Base-by-base conservation (phyloP, 1,284 basidiomycete species). In the Leccinum subfulvum region DNA sequence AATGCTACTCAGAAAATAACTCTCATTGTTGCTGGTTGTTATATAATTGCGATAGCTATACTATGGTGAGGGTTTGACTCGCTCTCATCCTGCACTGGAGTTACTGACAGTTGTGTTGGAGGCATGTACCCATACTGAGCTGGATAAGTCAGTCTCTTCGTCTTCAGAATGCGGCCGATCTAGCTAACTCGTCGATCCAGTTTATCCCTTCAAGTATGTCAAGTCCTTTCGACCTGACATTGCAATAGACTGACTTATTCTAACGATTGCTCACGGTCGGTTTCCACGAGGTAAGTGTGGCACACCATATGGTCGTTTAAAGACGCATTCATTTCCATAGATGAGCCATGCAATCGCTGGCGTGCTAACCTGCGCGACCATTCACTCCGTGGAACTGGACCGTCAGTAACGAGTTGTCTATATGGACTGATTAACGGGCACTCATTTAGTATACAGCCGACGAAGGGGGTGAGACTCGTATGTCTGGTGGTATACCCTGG, bases 201-300 rank as follows among this genome's bases (percentile, higher is more conserved):
- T 96, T 69, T 97, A 95, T 76, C 94, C 94, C 1, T 97, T 96
- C 86, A 95, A 95, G 89, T 92, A 80, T 75, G 87, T 75, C 57
- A 28, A 52, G 8, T 28, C 18, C 9, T 9, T 35, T 52, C 63
- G 23, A 57, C 54, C 4, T n/a, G 3, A 26, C 41, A 16, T 60
- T 57, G 18, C 26, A 30, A 44, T 60, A 35, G 57, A 58, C 60
- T 69, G 56, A 74, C 66, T 57, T 30, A 52, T 61, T 61, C 39
- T 61, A 66, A 56, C 91, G 88, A 71, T 72, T 89, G 56, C 81
- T 95, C 69, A 94, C 91, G 1, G 94, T 96, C 56, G 92, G 94
- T 56, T 93, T 95, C 77, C 94, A 96, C 77, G 94, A 96, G 80
- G 89, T 92, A 74, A 64, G 67, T 41, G 13, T 35, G 18, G 30